Base-by-base conservation (phyloP, 2,329 filamentous ascomycete species). In the Trichoderma endophyticum region DNA sequence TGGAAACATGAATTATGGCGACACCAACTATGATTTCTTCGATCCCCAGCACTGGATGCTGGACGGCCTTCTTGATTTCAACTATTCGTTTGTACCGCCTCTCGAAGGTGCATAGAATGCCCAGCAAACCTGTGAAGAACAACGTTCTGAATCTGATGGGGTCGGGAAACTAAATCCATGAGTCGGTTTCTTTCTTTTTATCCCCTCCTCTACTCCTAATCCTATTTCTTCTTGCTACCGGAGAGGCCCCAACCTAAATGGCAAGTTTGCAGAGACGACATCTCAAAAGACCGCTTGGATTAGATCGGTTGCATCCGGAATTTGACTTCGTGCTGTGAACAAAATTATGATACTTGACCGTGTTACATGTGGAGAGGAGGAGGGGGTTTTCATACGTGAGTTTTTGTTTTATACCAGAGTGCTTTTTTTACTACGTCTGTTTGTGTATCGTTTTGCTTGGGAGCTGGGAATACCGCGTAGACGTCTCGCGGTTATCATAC, bases 11-110 rank as follows among this genome's bases (percentile, higher is more conserved):
- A 86, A 86, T 75, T 91, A 93, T 74, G 86, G 88, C 75, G 88
- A 92, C 70, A 88, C 89, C 11, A 92, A 90, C 76, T 94, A 94
- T 80, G 93, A 97, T 80, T 93, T 97, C 73, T 97, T 97, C 78
- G 94, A 97, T 81, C 93, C 95, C 1, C 87, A 97, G 77, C 93
- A 95, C 80, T 98, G 95, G 95, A 94, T 97, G 85, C 84, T 98
- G 73, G 95, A 98, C 80, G 93, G 93, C 15, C 85, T 95, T 39
- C 86, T 96, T 73, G 92, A 95, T 79, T 92, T 95, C 79, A 93
- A 93, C 74, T 94, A 91, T 78, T 87, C 85, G 12, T 91, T 88
- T 77, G 84, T 86, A 48, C 82, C 83, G 71, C 84, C 86, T 1
- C 80, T 89, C 48, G 88, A 91, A 73, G 84, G 86, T 73, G 82